Evolutionary conservation across 2,329 filamentous ascomycete species (phyloP).

Genomic region (Hypocreales sp.): DNA sequence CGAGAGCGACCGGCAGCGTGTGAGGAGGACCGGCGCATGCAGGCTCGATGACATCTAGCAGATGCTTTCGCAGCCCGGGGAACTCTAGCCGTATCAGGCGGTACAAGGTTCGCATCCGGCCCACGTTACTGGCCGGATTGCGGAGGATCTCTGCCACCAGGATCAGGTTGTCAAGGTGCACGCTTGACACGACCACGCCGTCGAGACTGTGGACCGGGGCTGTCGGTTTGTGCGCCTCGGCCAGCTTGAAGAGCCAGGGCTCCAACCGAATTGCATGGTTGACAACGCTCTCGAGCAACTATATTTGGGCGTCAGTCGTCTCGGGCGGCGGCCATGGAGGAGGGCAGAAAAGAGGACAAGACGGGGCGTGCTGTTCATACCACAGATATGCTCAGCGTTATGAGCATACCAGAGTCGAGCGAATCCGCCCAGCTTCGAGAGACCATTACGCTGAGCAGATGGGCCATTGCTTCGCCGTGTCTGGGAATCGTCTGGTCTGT

Average conservation of each 20-base stretch:
- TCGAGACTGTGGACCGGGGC: constrained; percentile 1
- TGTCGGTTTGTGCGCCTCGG: not conserved
- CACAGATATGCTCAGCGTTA: constrained; percentile 15
- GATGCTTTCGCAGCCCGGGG: constrained; percentile 1
- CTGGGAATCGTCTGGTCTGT: constrained; percentile 9
- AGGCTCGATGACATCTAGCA: constrained; percentile 1
- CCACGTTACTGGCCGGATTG: constrained; percentile 6
- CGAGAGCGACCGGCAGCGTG: constrained; percentile 1
- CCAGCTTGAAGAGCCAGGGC: constrained; percentile 7
- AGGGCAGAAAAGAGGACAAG: too few species aligned
- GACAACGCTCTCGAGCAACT: constrained; percentile 17
- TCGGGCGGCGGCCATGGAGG: too few species aligned
- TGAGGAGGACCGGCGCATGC: constrained; percentile 1
- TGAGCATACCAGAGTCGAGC: constrained; percentile 13
- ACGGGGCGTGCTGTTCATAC: constrained; percentile 9
- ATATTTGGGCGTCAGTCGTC: too few species aligned
- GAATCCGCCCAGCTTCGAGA: constrained; percentile 9
- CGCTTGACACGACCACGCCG: constrained; percentile 1
- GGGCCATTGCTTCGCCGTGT: constrained; percentile 17
- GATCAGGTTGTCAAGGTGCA: constrained; percentile 5
- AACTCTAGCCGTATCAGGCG: constrained; percentile 6
- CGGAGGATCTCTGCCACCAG: constrained; percentile 7
- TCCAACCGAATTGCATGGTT: constrained; percentile 11
- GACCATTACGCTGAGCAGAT: constrained; percentile 13
- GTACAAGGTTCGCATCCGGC: constrained; percentile 7